Evolutionary conservation across 2,329 filamentous ascomycete genomes (phyloP).

Genomic region (Atkinsonella texensis): DNA sequence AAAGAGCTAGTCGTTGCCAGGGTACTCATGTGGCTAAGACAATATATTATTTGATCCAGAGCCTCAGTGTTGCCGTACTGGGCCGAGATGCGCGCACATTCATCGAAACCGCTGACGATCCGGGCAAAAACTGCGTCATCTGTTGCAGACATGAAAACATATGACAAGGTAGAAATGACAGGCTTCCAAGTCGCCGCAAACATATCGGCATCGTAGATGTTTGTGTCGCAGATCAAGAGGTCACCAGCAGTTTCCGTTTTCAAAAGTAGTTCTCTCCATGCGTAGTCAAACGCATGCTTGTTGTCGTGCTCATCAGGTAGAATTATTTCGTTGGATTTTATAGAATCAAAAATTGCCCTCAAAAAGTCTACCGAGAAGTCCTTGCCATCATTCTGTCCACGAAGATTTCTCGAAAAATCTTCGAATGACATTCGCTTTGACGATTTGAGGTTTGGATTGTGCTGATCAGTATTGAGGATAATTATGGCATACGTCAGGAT

Average conservation of each 20-base stretch:
- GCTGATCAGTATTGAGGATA: slow-evolving; percentile 93
- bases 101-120: slow-evolving; percentile 88
- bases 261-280: slow-evolving; percentile 85
- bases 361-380: slow-evolving; percentile 80
- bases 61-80: slow-evolving; percentile 75
- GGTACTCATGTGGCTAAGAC: slow-evolving; percentile 81
- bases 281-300: slow-evolving; percentile 90
- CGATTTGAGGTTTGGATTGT: slow-evolving; percentile 78
- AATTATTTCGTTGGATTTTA: slow-evolving; percentile 89
- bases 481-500: slow-evolving; percentile 93
- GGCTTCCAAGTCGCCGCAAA: slow-evolving; percentile 94
- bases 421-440: slow-evolving; percentile 72
- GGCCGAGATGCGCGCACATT: slow-evolving; percentile 86
- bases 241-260: slow-evolving; percentile 70
- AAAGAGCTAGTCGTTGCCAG: slow-evolving; percentile 63
- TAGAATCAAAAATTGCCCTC: slow-evolving; percentile 78
- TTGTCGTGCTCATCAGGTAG: slow-evolving; percentile 95
- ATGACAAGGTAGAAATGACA: slow-evolving; percentile 86
- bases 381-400: slow-evolving; percentile 74
- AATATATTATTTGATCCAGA: slow-evolving; percentile 85
- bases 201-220: slow-evolving; percentile 95
- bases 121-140: slow-evolving; percentile 92
- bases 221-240: slow-evolving; percentile 73
- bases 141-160: slow-evolving; percentile 97
- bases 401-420: slow-evolving; percentile 80